Evolutionary conservation across 306 rosid species (phyloP), one percentile per base, ranked within the genome.

Genomic region (Morella rubra): DNA sequence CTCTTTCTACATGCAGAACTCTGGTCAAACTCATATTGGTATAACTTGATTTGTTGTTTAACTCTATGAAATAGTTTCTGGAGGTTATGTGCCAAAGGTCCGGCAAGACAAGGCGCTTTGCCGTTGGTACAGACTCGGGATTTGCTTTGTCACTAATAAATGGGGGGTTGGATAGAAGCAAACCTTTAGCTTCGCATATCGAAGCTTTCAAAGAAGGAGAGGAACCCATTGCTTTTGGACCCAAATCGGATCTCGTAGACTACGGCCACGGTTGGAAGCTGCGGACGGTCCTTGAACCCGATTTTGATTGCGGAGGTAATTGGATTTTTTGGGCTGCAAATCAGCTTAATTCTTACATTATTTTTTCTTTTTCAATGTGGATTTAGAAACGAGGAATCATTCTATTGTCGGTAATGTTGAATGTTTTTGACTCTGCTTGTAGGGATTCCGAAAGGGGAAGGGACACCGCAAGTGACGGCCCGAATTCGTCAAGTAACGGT

Each of bases 211-310:
- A 84, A 80, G 84, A 87, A 61, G 89, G 82, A 0, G 88, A 92
- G 69, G 97, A 87, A 84, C 85, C 97, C 69, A 87, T 92, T n/a
- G 85, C 79, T 74, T 92, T 92, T 20, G 93, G 96, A 6, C 89
- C 96, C 20, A 87, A 65, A 60, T 83, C 96, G 7, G 19, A 73
- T 77, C 92, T 92, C 11, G 79, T 83, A 44, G 42, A 86, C 41
- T 90, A 74, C 50, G 96, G 96, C 42, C 56, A 73, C 3, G 84
- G 84, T 19, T 92, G 97, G 97, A 82, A 73, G 22, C 75, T 92
- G 41, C 93, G 86, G 73, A 89, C 97, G 1, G 87, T 85, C 52
- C 77, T 86, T 13, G 81, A 83, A 53, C 5, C 77, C 5, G 83
- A 77, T 54, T 82, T 69, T 24, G 15, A 4, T 42, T 41, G 4